Base-by-base conservation (phyloP, 192 early-diverging fungal genomes). In the Oehlia diaphana region DNA sequence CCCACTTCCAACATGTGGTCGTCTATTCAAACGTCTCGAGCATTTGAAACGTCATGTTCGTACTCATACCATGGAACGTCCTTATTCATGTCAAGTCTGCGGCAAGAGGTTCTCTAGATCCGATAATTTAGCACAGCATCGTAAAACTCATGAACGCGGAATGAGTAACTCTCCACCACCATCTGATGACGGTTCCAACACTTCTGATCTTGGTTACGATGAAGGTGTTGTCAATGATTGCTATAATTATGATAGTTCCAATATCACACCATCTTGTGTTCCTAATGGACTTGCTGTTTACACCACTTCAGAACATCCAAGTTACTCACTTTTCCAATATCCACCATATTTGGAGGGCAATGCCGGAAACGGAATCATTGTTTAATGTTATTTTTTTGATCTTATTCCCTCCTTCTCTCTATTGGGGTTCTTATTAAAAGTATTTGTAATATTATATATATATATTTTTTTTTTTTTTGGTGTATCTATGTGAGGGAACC, bases 61-160 rank as follows among this genome's bases (percentile, higher is more conserved):
- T 62, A 90, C 89, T 9, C 89, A 90, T 74, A 90, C 89, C 3
- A 81, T 89, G 74, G 89, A 90, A 76, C 79, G 88, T 26, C 89
- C 89, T 63, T 90, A 90, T 81, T 81, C 83, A 6, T 90, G 89
- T 74, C 76, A 47, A 21, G 76, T 86, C 19, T 90, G 89, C 73
- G 83, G 86, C 14, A 90, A 90, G 70, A 81, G 84, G 10, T 90
- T 90, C 72, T 90, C 89, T 16, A 74, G 89, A 66, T 86, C 86
- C 7, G 89, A 90, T 63, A 90, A 90, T 65, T 77, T 90, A 62
- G 85, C 89, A 42, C 88, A 89, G 44, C 89, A 90, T 83, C 83
- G 84, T 71, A 90, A 89, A 69, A 90, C 89, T 1, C 89, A 90
- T 58, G 87, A 88, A 61, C 62, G 77, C 10, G 44, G 77, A 42